Percentiles rank a stretch among this genome's conserved stretches.
phyloP scores from a whole-genome alignment of 163 green algal genomes.

The Smithsoniella earleae region DNA sequence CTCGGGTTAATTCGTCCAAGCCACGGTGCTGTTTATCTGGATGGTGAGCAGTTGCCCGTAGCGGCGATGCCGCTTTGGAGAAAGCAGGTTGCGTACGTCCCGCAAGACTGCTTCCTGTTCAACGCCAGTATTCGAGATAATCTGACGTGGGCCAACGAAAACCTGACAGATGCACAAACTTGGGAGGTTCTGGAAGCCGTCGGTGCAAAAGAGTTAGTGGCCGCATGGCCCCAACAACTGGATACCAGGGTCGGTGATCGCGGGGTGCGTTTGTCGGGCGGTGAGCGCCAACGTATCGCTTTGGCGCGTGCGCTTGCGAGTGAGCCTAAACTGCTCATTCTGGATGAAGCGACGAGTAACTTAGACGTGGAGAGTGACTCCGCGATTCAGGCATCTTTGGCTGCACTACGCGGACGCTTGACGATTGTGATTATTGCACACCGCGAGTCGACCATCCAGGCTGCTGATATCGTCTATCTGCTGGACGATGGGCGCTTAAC shows the following conservation, averaged over 20 bases:
- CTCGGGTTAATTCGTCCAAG: constrained; percentile 60
- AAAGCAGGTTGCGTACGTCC: constrained; percentile 28
- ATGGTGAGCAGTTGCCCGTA: too few relatives aligned
- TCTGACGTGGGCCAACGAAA: constrained; percentile 29
- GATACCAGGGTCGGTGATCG: constrained; percentile 59
- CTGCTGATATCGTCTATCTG: too few relatives aligned
- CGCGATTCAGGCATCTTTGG: constrained; percentile 52
- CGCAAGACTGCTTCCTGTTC: constrained; percentile 32
- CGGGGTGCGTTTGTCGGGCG: constrained; percentile 61
- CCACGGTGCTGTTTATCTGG: constrained; percentile 41
- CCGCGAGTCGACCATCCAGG: constrained; percentile 66
- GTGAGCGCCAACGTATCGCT: constrained; percentile 76
- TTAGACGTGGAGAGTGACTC: constrained; percentile 65
- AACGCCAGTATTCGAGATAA: constrained; percentile 34
- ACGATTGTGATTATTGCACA: constrained; percentile 68
- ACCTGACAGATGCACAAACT: constrained; percentile 28
- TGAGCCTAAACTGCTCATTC: constrained; percentile 64
- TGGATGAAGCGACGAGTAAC: constrained; percentile 69
- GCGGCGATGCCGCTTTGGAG: too few relatives aligned
- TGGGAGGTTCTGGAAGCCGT: background rate
- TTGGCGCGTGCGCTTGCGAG: constrained; percentile 73
- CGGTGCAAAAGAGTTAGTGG: constrained; percentile 28
- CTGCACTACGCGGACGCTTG: constrained; percentile 37
- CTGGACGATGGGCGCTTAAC: too few relatives aligned
- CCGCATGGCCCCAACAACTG: background rate